A percentile compares a stretch with the other conserved stretches of the same genome.
phyloP scores from a whole-genome alignment of 2,329 filamentous ascomycete species.

The Trichoderma lentiforme region DNA sequence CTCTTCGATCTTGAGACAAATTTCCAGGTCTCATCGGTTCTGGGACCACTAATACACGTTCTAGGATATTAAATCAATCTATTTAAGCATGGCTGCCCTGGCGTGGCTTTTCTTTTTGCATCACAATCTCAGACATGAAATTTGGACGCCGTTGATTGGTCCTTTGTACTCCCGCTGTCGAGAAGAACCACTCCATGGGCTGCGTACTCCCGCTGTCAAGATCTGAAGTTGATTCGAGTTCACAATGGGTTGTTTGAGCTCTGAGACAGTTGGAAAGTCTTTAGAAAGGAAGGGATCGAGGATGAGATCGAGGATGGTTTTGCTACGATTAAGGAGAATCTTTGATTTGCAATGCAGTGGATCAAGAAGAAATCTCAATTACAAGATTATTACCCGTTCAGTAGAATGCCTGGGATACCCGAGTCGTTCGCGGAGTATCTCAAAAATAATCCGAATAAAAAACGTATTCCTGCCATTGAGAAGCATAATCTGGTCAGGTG shows the following conservation, averaged over 20 bases:
- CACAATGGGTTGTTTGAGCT: background rate
- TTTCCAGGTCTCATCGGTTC: background rate
- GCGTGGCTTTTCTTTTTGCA: background rate
- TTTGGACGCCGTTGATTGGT: background rate
- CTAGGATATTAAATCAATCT: background rate
- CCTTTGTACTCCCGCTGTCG: constrained; percentile 7
- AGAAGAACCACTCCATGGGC: background rate
- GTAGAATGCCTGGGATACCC: background rate
- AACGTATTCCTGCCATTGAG: background rate
- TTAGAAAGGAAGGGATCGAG: background rate
- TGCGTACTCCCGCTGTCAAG: background rate
- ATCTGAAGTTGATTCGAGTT: background rate
- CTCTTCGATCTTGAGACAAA: background rate
- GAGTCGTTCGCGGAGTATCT: background rate
- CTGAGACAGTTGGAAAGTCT: background rate
- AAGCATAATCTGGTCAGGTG: background rate
- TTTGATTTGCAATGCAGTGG: background rate
- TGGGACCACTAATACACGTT: background rate
- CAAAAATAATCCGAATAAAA: background rate
- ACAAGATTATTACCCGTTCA: background rate
- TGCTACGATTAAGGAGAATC: background rate
- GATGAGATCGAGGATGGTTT: background rate
- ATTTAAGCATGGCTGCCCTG: background rate
- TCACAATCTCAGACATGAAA: background rate
- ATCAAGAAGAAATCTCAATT: background rate